Evolutionary conservation across 495 filamentous ascomycete genomes (phyloP).

Genomic region (Podospora appendiculata): DNA sequence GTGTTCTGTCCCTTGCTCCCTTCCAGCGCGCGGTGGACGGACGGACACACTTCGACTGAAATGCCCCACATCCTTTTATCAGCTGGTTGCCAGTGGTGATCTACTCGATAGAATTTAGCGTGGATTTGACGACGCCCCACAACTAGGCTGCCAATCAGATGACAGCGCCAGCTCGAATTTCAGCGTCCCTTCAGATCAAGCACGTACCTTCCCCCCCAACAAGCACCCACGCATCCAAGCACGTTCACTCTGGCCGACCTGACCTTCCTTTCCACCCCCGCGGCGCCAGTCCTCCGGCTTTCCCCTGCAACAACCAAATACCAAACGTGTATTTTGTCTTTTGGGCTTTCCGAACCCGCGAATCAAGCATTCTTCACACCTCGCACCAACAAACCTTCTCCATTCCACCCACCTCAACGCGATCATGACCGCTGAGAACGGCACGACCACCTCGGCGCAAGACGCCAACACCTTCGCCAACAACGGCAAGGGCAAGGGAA

Average conservation of each 20-base stretch:
- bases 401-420: slow-evolving; percentile 1
- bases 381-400: background rate
- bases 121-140: slow-evolving; percentile 7
- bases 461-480: slow-evolving; percentile 13
- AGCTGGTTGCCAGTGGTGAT: slow-evolving; percentile 23
- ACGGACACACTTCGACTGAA: no score
- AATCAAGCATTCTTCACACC: background rate
- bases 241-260: background rate
- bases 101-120: slow-evolving; percentile 3
- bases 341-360: background rate
- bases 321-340: background rate
- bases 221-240: background rate
- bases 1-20: no score
- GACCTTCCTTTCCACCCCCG: background rate
- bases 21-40: no score
- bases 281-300: background rate
- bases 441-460: slow-evolving; percentile 18
- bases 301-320: background rate
- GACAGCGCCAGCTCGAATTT: background rate
- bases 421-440: slow-evolving; percentile 34
- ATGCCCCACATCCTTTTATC: background rate
- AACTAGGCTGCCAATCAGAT: slow-evolving; percentile 7
- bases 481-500: slow-evolving; percentile 44
- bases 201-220: background rate
- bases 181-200: slow-evolving; percentile 1